Evolutionary conservation across 345 rosid genomes (phyloP).

Genomic region (Euphorbia tirucalli): DNA sequence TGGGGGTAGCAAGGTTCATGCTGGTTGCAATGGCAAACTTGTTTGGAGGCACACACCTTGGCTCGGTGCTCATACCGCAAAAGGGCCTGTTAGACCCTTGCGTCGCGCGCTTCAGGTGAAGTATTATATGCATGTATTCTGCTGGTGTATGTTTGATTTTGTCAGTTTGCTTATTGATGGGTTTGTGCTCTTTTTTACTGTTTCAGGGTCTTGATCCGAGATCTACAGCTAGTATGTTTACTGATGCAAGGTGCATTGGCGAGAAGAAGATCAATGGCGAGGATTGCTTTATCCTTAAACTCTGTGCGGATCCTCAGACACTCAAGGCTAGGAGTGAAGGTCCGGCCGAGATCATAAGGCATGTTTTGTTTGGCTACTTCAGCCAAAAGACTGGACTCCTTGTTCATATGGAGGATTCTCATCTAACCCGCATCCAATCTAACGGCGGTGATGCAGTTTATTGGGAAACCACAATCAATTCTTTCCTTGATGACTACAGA

Average conservation of each 20-base stretch:
- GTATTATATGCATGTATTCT: background rate
- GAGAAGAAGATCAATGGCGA: constrained; percentile 77
- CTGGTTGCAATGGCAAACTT: constrained; percentile 89
- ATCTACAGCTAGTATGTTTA: constrained; percentile 71
- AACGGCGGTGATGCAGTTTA: constrained; percentile 74
- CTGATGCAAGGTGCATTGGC: constrained; percentile 81
- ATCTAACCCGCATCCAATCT: constrained; percentile 76
- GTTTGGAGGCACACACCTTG: constrained; percentile 96
- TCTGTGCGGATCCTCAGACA: constrained; percentile 68
- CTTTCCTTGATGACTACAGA: constrained; percentile 73
- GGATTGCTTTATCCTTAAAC: constrained; percentile 87
- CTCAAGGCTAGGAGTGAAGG: constrained; percentile 83
- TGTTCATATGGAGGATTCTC: constrained; percentile 82
- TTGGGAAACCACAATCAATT: constrained; percentile 93
- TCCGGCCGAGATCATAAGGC: constrained; percentile 86
- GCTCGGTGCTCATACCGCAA: constrained; percentile 85
- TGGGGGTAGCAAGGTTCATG: constrained; percentile 82
- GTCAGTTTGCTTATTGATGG: background rate
- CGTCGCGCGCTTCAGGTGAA: constrained; percentile 90
- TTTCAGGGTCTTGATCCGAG: constrained; percentile 93
- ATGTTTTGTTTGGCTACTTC: constrained; percentile 80
- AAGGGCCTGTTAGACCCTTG: constrained; percentile 87
- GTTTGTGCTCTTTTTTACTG: constrained; percentile 1
- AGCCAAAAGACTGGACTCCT: constrained; percentile 91
- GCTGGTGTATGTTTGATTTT: background rate